Evolutionary conservation across 2,329 filamentous ascomycete genomes (phyloP).

Genomic region (Pyrenochaeta sp.): DNA sequence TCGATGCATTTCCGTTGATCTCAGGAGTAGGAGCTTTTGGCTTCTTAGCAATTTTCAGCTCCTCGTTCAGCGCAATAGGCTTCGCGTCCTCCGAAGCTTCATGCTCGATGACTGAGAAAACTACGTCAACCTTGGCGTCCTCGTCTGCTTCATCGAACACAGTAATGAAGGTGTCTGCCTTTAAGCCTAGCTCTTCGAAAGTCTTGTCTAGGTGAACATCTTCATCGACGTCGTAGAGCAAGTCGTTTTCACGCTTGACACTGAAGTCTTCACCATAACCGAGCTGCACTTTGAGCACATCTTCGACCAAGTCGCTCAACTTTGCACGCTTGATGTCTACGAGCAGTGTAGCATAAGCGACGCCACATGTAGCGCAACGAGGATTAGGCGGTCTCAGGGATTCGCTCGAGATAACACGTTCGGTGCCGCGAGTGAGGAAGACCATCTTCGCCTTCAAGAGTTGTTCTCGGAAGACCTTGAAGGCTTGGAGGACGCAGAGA

Average conservation of each 20-base stretch:
- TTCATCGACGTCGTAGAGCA: constrained; percentile 90
- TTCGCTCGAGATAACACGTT: constrained; percentile 66
- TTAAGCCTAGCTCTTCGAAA: constrained; percentile 77
- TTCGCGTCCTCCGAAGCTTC: constrained; percentile 54
- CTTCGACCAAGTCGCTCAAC: constrained; percentile 78
- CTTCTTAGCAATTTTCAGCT: constrained; percentile 57
- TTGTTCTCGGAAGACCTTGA: constrained; percentile 80
- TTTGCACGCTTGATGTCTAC: constrained; percentile 77
- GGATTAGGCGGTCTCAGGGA: constrained; percentile 72
- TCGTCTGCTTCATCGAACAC: constrained; percentile 85
- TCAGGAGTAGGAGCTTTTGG: constrained; percentile 45
- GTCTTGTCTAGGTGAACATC: constrained; percentile 85
- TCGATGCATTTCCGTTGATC: constrained; percentile 37
- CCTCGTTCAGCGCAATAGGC: constrained; percentile 60
- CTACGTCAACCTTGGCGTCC: constrained; percentile 78
- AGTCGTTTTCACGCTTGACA: constrained; percentile 70
- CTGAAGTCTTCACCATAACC: constrained; percentile 84
- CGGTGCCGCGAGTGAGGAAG: constrained; percentile 75
- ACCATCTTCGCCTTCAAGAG: constrained; percentile 79
- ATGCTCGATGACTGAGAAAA: constrained; percentile 72
- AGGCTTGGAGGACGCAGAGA: constrained; percentile 88
- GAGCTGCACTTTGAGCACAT: constrained; percentile 72
- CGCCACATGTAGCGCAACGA: constrained; percentile 82
- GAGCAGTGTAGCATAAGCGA: constrained; percentile 70
- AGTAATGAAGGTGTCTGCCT: constrained; percentile 77